Evolutionary conservation across 306 rosid species (phyloP).

Genomic region (barrel medic (Medicago truncatula)): DNA sequence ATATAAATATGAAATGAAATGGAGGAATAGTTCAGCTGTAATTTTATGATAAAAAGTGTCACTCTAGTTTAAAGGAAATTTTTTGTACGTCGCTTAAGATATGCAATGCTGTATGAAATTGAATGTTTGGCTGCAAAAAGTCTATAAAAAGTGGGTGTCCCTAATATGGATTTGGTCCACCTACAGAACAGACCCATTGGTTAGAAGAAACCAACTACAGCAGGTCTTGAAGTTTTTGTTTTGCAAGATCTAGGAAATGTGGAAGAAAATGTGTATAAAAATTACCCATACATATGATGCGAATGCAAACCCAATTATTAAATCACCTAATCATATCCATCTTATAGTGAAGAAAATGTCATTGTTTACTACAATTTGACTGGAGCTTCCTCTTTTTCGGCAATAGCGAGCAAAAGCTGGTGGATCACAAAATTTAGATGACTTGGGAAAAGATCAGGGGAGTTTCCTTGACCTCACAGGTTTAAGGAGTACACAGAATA

Average conservation of each 20-base stretch:
- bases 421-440: no score
- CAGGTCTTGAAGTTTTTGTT: no score
- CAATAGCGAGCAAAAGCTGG: background rate
- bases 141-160: background rate
- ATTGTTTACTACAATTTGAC: background rate
- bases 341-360: background rate
- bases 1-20: background rate
- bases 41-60: background rate
- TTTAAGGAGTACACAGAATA: no score
- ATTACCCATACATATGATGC: background rate
- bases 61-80: conserved; percentile 6
- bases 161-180: background rate
- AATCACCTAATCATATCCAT: background rate
- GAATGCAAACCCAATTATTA: background rate
- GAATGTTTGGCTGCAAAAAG: background rate
- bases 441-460: no score
- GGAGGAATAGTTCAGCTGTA: background rate
- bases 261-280: no score
- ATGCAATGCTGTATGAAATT: background rate
- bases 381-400: background rate
- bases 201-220: background rate
- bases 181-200: background rate
- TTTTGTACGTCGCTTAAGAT: background rate
- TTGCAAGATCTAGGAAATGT: no score
- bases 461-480: no score